These are phyloP conservation scores for Hymenoscyphus albidus DNA, from an alignment of 2,329 filamentous ascomycete genomes.

Conservation along the genomic window DNA sequence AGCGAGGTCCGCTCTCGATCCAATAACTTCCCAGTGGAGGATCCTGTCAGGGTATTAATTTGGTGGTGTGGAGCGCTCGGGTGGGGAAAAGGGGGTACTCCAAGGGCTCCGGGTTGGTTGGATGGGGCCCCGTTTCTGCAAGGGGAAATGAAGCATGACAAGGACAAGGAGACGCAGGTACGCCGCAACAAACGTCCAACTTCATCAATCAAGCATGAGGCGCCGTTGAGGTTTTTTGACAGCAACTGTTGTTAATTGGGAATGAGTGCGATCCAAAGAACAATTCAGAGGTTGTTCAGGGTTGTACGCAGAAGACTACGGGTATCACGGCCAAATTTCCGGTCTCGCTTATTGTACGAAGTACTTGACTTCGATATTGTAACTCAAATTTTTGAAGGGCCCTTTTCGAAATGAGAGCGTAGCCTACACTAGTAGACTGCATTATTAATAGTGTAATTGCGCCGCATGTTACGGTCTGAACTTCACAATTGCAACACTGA, in stretches of 20 bases:
- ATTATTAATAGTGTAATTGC: background rate
- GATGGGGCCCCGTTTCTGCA: background rate
- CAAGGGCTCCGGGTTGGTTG: background rate
- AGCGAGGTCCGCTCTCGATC: background rate
- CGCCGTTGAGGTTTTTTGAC: background rate
- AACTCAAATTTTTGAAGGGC: too few species aligned
- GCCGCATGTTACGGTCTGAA: background rate
- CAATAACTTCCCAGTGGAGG: background rate
- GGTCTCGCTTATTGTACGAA: too few species aligned
- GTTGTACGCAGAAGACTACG: too few species aligned
- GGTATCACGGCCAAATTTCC: too few species aligned
- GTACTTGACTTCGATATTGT: too few species aligned
- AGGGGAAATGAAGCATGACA: slow-evolving; percentile 5
- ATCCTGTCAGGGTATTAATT: background rate
- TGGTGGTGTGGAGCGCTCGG: background rate
- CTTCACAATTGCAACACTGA: background rate
- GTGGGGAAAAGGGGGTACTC: background rate
- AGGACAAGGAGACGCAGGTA: background rate
- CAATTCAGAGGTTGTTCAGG: too few species aligned
- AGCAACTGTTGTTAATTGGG: background rate
- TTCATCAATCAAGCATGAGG: background rate
- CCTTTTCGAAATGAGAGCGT: background rate
- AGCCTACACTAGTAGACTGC: too few species aligned
- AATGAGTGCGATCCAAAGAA: too few species aligned
- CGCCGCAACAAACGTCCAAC: background rate